Percentiles rank a stretch among this genome's conserved stretches.
Evolutionary conservation across 495 filamentous ascomycete genomes (phyloP).

Genomic region (Letharia columbiana): DNA sequence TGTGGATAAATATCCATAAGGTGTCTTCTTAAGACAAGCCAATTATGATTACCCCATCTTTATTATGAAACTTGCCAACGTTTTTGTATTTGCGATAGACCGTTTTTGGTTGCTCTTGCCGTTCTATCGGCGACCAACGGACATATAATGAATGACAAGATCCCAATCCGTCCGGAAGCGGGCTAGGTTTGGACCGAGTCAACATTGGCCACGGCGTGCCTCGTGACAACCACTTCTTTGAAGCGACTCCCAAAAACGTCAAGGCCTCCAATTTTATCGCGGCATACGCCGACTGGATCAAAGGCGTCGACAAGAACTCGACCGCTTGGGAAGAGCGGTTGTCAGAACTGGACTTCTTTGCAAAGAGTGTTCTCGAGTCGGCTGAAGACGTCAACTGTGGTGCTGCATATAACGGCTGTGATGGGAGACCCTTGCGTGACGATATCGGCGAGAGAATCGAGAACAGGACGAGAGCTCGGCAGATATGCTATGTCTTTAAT

Average conservation of each 20-base stretch:
- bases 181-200: constrained; percentile 1
- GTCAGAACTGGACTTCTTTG: neutral
- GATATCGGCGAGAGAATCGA: neutral
- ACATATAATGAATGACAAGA: neutral
- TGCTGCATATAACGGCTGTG: neutral
- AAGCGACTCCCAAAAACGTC: neutral
- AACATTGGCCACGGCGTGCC: neutral
- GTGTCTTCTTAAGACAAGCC: too few relatives aligned
- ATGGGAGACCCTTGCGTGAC: neutral
- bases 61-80: too few relatives aligned
- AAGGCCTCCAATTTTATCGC: neutral
- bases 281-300: neutral
- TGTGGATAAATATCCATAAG: too few relatives aligned
- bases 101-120: too few relatives aligned
- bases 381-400: neutral
- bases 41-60: too few relatives aligned
- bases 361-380: neutral
- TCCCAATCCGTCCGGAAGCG: neutral
- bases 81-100: too few relatives aligned
- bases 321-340: neutral
- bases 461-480: neutral
- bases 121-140: too few relatives aligned
- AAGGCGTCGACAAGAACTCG: neutral
- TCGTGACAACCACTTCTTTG: neutral
- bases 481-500: too few relatives aligned